phyloP scores from a whole-genome alignment of 2,329 filamentous ascomycete species.

The Aspergillus pseudotamarii region DNA sequence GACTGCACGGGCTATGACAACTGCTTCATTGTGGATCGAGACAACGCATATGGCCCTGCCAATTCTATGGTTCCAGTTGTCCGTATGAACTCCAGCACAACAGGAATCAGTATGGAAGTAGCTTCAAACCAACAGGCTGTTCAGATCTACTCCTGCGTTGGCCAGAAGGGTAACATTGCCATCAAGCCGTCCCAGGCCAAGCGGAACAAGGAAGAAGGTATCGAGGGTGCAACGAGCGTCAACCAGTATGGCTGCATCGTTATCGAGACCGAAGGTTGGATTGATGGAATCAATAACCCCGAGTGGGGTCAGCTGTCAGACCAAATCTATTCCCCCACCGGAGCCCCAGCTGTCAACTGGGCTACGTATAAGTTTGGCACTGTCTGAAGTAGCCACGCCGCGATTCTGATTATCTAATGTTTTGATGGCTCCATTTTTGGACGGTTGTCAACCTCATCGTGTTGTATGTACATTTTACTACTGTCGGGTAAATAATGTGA shows the following conservation, averaged over 20 bases:
- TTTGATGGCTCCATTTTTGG: not conserved
- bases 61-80: slow-evolving; percentile 54
- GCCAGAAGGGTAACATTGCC: slow-evolving; percentile 66
- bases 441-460: not conserved
- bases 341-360: slow-evolving; percentile 45
- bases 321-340: slow-evolving; percentile 46
- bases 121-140: slow-evolving; percentile 83
- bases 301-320: slow-evolving; percentile 70
- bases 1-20: slow-evolving; percentile 84
- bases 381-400: slow-evolving; percentile 25
- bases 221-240: slow-evolving; percentile 49
- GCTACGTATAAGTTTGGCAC: slow-evolving; percentile 50
- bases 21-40: slow-evolving; percentile 52
- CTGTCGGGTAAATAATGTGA: slow-evolving; percentile 5
- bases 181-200: slow-evolving; percentile 47
- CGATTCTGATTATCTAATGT: not conserved
- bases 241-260: slow-evolving; percentile 81
- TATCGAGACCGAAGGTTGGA: slow-evolving; percentile 90
- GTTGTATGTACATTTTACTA: slow-evolving; percentile 6
- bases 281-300: slow-evolving; percentile 90
- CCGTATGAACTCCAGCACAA: slow-evolving; percentile 66
- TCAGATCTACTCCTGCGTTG: slow-evolving; percentile 84
- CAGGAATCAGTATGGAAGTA: slow-evolving; percentile 81
- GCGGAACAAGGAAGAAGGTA: slow-evolving; percentile 60
- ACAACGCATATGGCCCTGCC: slow-evolving; percentile 34